Evolutionary conservation across 257 asterid genomes (phyloP), one percentile per base, ranked within the genome.

Genomic region (Solanum sparsipilum): DNA sequence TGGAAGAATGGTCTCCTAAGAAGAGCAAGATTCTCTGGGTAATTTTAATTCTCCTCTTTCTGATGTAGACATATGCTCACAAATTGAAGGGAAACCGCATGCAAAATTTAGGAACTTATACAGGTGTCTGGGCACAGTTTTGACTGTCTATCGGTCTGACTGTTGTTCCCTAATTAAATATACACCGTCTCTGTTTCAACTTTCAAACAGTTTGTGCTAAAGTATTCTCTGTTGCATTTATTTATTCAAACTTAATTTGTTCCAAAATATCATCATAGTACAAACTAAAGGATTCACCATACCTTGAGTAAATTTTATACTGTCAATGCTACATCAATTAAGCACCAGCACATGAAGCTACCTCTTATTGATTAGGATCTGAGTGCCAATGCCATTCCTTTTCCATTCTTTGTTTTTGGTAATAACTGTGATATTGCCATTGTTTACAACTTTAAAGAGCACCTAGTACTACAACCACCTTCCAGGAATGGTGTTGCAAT

Each of bases 1-100:
- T 97, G 25, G 98, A 96, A 93, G 93, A 92, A 92, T 96, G 98
- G 98, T 94, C 99, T 83, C 94, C 96, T 31, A 94, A 89, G 92
- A 94, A 63, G 95, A 96, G 99, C 98, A 97, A 92, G 94, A 94
- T 94, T 89, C 94, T 95, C 87, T 93, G 92, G 90, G 99, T 97
- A 91, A 94, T 74, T 52, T 86, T 48, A 5, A 18, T 46, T 48
- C 63, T 82, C 86, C 44, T 29, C 34, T 82, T 67, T 48, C 29
- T 73, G 58, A 72, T 48, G 83, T 48, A 72, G 35, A 48, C 32
- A 70, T 41, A 86, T 86, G 84, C 72, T 46, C 48, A n/a, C 21
- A 4, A 70, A 48, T 27, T 86, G 39, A 27, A 81, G 27, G 41
- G 29, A 67, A 36, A 70, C 32, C 6, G 41, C 46, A 39, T 85